Evolutionary conservation across 148 eudicot species (phyloP).

Genomic region (Suaeda aralocaspica): DNA sequence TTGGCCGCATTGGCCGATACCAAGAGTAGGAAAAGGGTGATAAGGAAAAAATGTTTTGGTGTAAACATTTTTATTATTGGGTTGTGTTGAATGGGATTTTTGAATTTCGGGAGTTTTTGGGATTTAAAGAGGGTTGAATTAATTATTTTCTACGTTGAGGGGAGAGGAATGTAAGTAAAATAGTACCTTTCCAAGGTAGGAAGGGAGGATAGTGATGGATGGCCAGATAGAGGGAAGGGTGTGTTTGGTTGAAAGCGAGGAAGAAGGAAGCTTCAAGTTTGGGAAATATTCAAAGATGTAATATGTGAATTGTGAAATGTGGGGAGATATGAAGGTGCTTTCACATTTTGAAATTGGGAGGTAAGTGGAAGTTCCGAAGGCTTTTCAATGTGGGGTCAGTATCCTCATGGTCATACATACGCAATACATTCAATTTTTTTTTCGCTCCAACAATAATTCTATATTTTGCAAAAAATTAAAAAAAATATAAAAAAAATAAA

Average conservation of each 20-base stretch:
- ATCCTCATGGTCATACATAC: too few species aligned
- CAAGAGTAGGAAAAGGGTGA: not conserved
- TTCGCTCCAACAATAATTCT: too few species aligned
- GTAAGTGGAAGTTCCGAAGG: not conserved
- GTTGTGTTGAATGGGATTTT: not conserved
- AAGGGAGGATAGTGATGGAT: slow-evolving; percentile 16
- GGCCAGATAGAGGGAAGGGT: slow-evolving; percentile 1
- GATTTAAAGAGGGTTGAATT: not conserved
- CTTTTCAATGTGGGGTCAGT: slow-evolving; percentile 13
- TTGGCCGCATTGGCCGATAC: not conserved
- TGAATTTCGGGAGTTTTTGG: not conserved
- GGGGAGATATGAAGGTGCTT: slow-evolving; percentile 1
- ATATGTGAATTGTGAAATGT: not conserved
- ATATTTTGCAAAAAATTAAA: too few species aligned
- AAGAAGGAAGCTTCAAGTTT: slow-evolving; percentile 26
- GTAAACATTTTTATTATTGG: not conserved
- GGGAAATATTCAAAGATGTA: not conserved
- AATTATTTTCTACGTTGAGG: too few species aligned
- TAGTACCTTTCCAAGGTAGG: not conserved
- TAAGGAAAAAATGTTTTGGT: not conserved
- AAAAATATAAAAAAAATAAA: too few species aligned
- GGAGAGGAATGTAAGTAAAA: not conserved
- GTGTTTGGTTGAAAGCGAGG: slow-evolving; percentile 1
- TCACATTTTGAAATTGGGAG: slow-evolving; percentile 20
- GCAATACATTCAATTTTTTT: too few species aligned